These are phyloP conservation scores for Diaporthe destruens DNA, from an alignment of 2,329 filamentous ascomycete species.

Conservation along the genomic window DNA sequence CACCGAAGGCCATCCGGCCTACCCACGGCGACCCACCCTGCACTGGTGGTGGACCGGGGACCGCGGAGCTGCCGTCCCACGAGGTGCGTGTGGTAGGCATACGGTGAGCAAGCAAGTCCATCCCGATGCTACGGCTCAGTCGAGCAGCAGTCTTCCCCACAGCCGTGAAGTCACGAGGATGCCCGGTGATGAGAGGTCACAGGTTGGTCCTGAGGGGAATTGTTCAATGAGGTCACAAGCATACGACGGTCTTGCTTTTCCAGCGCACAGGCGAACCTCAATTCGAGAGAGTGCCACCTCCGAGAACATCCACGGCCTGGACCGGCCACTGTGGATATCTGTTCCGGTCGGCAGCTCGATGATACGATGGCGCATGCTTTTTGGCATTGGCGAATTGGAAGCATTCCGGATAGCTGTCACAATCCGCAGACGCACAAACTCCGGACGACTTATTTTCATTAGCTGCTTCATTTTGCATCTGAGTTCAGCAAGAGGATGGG, in stretches of 20 bases:
- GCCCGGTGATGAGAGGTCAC: background rate
- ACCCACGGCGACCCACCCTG: conserved; percentile 11
- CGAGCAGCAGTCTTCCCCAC: background rate
- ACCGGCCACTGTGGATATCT: conserved; percentile 20
- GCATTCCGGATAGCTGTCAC: conserved; percentile 37
- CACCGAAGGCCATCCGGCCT: conserved; percentile 19
- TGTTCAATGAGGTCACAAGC: conserved; percentile 25
- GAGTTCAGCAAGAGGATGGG: conserved; percentile 6
- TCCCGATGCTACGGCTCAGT: background rate
- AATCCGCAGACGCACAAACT: conserved; percentile 17
- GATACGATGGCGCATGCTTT: conserved; percentile 30
- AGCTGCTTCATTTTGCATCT: conserved; percentile 24
- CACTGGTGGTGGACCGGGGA: background rate
- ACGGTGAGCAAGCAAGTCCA: conserved; percentile 14
- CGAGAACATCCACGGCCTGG: conserved; percentile 9
- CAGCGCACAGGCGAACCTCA: background rate
- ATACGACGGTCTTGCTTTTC: conserved; percentile 30
- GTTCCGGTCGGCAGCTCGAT: conserved; percentile 35
- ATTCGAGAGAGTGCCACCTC: conserved; percentile 8
- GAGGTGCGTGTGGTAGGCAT: conserved; percentile 21
- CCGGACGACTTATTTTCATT: conserved; percentile 26
- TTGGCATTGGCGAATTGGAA: conserved; percentile 33
- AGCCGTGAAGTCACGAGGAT: conserved; percentile 15
- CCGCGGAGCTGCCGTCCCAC: conserved; percentile 18
- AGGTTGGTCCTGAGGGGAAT: background rate